A percentile compares a stretch with the other conserved stretches of the same genome.
phyloP scores from a whole-genome alignment of 768 basidiomycete species.

The Agaricus subrufescens region DNA sequence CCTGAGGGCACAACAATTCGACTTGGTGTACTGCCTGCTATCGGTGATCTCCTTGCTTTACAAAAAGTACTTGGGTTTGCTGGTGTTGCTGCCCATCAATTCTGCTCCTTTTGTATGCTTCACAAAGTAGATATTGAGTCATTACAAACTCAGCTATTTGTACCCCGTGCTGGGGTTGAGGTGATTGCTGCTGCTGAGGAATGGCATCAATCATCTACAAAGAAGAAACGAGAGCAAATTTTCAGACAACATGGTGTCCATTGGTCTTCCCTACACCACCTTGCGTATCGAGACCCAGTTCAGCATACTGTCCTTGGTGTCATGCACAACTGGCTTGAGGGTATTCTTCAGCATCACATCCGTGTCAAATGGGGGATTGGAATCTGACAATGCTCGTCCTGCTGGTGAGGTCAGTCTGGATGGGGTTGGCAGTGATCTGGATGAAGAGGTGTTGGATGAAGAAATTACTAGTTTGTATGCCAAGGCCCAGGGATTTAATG shows the following conservation, averaged over 20 bases:
- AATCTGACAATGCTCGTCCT: background rate
- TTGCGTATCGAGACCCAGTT: conserved; percentile 20
- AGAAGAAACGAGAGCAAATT: conserved; percentile 11
- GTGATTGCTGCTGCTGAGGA: background rate
- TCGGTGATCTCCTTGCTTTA: conserved; percentile 17
- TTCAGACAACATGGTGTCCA: conserved; percentile 15
- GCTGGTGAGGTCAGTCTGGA: background rate
- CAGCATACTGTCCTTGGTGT: conserved; percentile 17
- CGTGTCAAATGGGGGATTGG: background rate
- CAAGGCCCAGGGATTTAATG: background rate
- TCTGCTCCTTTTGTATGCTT: conserved; percentile 18
- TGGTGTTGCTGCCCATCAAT: conserved; percentile 12
- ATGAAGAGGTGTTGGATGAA: background rate
- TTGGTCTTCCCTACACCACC: conserved; percentile 16
- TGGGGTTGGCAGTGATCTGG: background rate
- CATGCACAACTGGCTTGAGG: conserved; percentile 24
- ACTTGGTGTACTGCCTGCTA: conserved; percentile 13
- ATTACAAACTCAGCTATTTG: background rate
- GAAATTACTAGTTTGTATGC: background rate
- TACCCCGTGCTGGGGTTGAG: conserved; percentile 4
- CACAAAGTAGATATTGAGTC: conserved; percentile 1
- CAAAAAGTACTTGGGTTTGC: conserved; percentile 17
- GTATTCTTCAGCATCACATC: background rate
- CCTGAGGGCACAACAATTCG: conserved; percentile 13
- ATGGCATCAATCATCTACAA: conserved; percentile 14